These are phyloP conservation scores for Deuterostichococcus epilithicus DNA, from an alignment of 139 green algal species.

Conservation along the genomic window DNA sequence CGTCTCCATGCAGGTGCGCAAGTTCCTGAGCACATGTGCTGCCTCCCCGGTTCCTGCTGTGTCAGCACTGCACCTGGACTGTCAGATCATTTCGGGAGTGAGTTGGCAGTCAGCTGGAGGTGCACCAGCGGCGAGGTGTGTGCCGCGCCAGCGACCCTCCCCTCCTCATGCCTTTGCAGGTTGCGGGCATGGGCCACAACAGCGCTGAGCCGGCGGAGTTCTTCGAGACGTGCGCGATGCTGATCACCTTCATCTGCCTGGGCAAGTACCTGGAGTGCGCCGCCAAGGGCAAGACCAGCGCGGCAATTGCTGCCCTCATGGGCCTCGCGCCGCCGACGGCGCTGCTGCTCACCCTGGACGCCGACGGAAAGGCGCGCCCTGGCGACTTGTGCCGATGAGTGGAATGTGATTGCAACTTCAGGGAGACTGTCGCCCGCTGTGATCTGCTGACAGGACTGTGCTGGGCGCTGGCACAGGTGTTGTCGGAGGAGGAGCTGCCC, in stretches of 20 bases:
- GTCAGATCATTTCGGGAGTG: neutral
- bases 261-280: slow-evolving; percentile 71
- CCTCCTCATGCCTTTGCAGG: neutral
- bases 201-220: slow-evolving; percentile 83
- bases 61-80: neutral
- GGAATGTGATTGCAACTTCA: no score
- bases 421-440: no score
- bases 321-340: slow-evolving; percentile 72
- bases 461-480: no score
- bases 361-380: neutral
- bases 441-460: no score
- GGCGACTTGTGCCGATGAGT: neutral
- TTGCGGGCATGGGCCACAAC: neutral
- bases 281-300: slow-evolving; percentile 74
- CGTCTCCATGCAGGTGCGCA: neutral
- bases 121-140: neutral
- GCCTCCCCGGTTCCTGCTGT: neutral
- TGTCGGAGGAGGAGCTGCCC: slow-evolving; percentile 60
- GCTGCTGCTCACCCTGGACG: slow-evolving; percentile 59
- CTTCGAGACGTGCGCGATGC: slow-evolving; percentile 96
- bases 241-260: slow-evolving; percentile 95
- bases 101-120: neutral
- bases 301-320: slow-evolving; percentile 78
- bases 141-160: neutral
- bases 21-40: neutral